A percentile compares a stretch with the other conserved stretches of the same genome.
Evolutionary conservation across 768 basidiomycete species (phyloP).

Genomic region (Exsudoporus frostii): DNA sequence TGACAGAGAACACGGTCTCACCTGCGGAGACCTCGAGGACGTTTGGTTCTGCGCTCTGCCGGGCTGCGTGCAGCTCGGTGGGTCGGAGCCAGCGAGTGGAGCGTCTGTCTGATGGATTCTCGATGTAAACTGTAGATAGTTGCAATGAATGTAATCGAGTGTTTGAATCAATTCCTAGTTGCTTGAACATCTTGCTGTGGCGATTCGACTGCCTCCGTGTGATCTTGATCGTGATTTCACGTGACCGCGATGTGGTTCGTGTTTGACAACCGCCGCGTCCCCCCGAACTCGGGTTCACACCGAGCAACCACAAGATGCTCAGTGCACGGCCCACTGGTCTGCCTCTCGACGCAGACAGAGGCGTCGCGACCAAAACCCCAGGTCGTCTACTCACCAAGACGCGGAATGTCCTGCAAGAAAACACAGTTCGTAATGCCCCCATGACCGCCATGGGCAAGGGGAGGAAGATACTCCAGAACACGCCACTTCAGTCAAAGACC

Average conservation of each 20-base stretch:
- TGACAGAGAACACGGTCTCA: constrained; percentile 59
- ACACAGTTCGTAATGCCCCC: constrained; percentile 39
- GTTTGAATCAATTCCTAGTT: too few relatives aligned
- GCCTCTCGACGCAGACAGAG: constrained; percentile 28
- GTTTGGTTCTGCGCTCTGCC: constrained; percentile 45
- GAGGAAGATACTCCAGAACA: constrained; percentile 37
- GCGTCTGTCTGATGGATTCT: constrained; percentile 63
- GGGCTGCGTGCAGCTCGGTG: constrained; percentile 28
- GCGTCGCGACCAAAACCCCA: constrained; percentile 47
- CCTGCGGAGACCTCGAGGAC: constrained; percentile 54
- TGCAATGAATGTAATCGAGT: too few relatives aligned
- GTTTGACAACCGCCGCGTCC: not conserved
- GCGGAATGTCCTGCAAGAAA: constrained; percentile 45
- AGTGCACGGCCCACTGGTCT: constrained; percentile 23
- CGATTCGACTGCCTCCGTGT: too few relatives aligned
- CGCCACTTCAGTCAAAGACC: constrained; percentile 33
- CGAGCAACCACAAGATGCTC: constrained; percentile 24
- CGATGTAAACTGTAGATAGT: too few relatives aligned
- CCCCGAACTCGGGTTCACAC: not conserved
- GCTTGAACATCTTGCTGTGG: not conserved
- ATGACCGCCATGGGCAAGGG: constrained; percentile 46
- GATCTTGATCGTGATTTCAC: constrained; percentile 11
- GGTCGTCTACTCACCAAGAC: constrained; percentile 43
- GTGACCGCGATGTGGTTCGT: constrained; percentile 29
- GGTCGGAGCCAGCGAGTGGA: constrained; percentile 47